Conservation (phyloP, 495 filamentous ascomycete genomes). For the Neurospora cerealis region DNA sequence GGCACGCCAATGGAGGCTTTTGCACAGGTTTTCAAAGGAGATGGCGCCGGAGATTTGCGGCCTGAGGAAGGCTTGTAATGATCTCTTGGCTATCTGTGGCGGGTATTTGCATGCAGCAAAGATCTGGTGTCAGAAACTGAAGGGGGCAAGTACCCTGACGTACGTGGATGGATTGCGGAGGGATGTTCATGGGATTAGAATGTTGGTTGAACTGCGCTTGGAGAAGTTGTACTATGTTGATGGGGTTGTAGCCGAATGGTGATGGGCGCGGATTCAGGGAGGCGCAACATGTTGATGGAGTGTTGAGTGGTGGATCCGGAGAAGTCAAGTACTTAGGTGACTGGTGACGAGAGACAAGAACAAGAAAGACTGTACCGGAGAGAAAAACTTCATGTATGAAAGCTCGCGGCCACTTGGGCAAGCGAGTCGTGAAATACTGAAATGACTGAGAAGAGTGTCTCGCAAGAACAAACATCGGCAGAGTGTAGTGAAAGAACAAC, state of each 20-base stretch:
- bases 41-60: neutral
- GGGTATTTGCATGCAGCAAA: neutral
- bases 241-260: neutral
- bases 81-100: neutral
- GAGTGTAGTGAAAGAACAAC: neutral
- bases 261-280: neutral
- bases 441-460: neutral
- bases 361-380: neutral
- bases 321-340: neutral
- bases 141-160: neutral
- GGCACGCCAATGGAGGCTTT: neutral
- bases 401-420: neutral
- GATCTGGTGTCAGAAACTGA: neutral
- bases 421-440: no score
- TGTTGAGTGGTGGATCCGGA: neutral
- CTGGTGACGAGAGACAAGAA: neutral
- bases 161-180: neutral
- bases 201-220: neutral
- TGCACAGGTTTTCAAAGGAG: neutral
- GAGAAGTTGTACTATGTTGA: neutral
- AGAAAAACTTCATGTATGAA: neutral
- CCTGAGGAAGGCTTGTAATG: neutral
- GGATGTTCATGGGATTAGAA: neutral
- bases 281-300: neutral
- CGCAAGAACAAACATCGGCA: neutral